Evolutionary conservation across 1,139 yeast species (phyloP), one percentile per base, ranked within the genome.

Genomic region (Magnusiomyces clavatus): DNA sequence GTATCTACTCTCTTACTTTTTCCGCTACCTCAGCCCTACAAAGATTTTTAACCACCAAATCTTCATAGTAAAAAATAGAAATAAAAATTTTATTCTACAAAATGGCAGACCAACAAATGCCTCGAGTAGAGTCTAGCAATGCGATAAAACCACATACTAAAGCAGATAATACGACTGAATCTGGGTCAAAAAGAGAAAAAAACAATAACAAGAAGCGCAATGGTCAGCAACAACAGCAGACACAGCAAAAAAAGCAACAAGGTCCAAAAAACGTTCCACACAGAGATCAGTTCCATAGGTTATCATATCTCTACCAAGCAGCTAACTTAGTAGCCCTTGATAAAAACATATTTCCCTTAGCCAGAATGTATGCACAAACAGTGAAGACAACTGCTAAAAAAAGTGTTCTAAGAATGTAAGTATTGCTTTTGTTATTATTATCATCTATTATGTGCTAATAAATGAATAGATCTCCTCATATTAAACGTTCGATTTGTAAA

Each of bases 231-330:
- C 48, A 57, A 40, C 40, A 35, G 17, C 47, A 11, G 6, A 6
- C 11, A 16, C 20, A 6, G 47, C n/a, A 14, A 44, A 44, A 44
- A 40, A 44, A 17, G 40, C 39, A 19, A 44, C 47, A 16, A 44
- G 47, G 13, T 20, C 39, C 39, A 20, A 20, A 11, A 41, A 61
- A 54, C 45, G 69, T 80, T 10, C 78, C 83, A 0, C 80, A 80
- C 54, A 71, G 73, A 54, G 88, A 83, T 58, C 82, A 78, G 51
- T 78, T 77, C 63, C 75, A 78, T 6, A 65, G 90, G 37, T 70
- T 82, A 20, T 76, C 83, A 2, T 81, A 71, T 58, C 68, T 83
- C 35, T 77, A 76, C 60, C 86, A 82, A 60, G 73, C 77, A 0
- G 72, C 84, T 1, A 62, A 61, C 14, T 55, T 61, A 1, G 62